Evolutionary conservation across 2,329 filamentous ascomycete species (phyloP).

Genomic region (Fusarium pseudonygamai): DNA sequence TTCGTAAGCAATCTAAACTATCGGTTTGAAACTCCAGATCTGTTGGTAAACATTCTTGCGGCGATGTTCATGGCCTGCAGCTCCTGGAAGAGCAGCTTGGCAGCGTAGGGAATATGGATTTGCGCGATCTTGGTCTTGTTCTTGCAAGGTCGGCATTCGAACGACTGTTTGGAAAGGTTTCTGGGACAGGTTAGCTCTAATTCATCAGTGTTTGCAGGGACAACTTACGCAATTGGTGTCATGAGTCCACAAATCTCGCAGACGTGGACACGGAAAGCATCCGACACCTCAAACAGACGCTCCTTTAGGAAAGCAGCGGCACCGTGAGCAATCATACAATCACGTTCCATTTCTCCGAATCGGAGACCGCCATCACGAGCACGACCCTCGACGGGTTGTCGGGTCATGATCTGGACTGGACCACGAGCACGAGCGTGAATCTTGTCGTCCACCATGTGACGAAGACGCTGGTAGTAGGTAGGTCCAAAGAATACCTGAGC

Average conservation of each 20-base stretch:
- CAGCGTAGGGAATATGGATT: conserved; percentile 96
- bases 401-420: conserved; percentile 94
- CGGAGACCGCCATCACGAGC: conserved; percentile 96
- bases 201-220: neutral
- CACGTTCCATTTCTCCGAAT: conserved; percentile 99
- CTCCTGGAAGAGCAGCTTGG: conserved; percentile 98
- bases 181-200: conserved; percentile 59
- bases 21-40: conserved; percentile 78
- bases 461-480: conserved; percentile 97
- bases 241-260: conserved; percentile 99
- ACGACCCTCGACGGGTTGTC: conserved; percentile 98
- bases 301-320: conserved; percentile 98
- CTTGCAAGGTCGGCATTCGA: conserved; percentile 96
- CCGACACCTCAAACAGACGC: conserved; percentile 94
- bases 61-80: conserved; percentile 98
- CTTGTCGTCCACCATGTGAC: conserved; percentile 99
- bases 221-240: conserved; percentile 96
- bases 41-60: conserved; percentile 93
- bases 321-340: conserved; percentile 99
- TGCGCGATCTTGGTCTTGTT: conserved; percentile 99
- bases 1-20: conserved; percentile 51
- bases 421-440: conserved; percentile 98
- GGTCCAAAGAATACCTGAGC: conserved; percentile 97
- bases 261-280: conserved; percentile 97
- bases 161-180: conserved; percentile 93